These are phyloP conservation scores for Pleurotus platypus DNA, from an alignment of 768 basidiomycete genomes.

Conservation along the genomic window DNA sequence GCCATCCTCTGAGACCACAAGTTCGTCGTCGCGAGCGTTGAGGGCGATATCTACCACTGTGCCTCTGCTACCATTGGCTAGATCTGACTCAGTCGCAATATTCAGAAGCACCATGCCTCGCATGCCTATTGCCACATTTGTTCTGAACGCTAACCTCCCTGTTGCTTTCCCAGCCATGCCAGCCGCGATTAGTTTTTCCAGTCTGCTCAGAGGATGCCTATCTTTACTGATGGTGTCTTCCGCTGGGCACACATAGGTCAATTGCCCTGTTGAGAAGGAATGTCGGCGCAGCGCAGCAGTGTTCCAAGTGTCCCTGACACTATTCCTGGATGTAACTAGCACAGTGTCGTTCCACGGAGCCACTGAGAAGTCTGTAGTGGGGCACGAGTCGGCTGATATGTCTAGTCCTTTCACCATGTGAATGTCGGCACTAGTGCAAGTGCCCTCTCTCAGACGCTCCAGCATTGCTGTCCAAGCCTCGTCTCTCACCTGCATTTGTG, in stretches of 20 bases:
- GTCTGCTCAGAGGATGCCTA: neutral
- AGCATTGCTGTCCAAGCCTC: too few species aligned
- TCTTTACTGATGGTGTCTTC: neutral
- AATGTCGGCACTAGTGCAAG: neutral
- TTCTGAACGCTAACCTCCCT: neutral
- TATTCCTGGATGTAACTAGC: neutral
- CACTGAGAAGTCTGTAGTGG: neutral
- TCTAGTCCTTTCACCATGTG: neutral
- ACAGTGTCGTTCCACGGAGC: slow-evolving; percentile 2
- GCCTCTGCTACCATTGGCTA: slow-evolving; percentile 7
- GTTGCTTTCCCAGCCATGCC: neutral
- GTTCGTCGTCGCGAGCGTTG: neutral
- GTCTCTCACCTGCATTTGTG: too few species aligned
- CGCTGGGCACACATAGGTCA: neutral
- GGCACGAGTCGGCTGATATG: neutral
- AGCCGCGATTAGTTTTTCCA: neutral
- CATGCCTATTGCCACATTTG: slow-evolving; percentile 3
- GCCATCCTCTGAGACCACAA: neutral
- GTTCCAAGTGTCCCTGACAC: neutral
- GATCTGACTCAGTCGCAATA: slow-evolving; percentile 5
- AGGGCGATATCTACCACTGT: neutral
- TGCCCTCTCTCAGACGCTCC: too few species aligned
- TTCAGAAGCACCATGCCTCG: slow-evolving; percentile 6
- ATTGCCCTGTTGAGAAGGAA: neutral
- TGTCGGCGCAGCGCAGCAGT: neutral